Evolutionary conservation across 2,329 filamentous ascomycete genomes (phyloP).

Genomic region (Penicillium polonicum): DNA sequence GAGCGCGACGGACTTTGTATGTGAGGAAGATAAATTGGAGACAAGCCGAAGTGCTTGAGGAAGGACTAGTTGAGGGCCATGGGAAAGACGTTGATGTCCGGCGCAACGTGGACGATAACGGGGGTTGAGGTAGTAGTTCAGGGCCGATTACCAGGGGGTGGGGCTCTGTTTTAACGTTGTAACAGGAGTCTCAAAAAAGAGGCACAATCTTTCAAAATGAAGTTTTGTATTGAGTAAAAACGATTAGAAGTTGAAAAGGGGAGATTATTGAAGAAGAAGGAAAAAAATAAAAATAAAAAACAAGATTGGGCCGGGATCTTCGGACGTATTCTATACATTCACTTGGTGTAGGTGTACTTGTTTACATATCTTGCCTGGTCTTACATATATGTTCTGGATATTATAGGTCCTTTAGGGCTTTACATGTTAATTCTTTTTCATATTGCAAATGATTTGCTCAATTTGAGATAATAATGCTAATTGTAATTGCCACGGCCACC

Average conservation of each 20-base stretch:
- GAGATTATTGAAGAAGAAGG: not conserved
- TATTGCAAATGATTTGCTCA: not conserved
- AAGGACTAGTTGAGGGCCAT: slow-evolving; percentile 15
- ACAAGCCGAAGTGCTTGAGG: not conserved
- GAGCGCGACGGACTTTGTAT: not conserved
- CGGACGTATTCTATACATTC: not conserved
- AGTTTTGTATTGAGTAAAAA: not conserved
- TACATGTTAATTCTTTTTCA: no score
- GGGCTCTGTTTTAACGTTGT: slow-evolving; percentile 7
- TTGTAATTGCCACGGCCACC: not conserved
- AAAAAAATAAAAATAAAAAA: slow-evolving; percentile 7
- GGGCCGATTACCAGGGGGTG: slow-evolving; percentile 27
- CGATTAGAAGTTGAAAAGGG: not conserved
- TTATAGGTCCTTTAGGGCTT: not conserved
- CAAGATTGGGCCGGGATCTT: slow-evolving; percentile 7
- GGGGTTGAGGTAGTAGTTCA: slow-evolving; percentile 27
- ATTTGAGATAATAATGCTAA: not conserved
- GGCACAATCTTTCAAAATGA: not conserved
- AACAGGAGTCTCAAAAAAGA: not conserved
- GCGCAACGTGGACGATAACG: slow-evolving; percentile 24
- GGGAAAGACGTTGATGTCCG: slow-evolving; percentile 9
- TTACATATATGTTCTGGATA: not conserved
- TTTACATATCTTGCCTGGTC: not conserved
- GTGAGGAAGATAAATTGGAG: not conserved
- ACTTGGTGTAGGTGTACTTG: not conserved